A percentile compares a stretch with the other conserved stretches of the same genome.
Conservation (phyloP, 108 stramenopile species). For the Licmophora abbreviata region DNA sequence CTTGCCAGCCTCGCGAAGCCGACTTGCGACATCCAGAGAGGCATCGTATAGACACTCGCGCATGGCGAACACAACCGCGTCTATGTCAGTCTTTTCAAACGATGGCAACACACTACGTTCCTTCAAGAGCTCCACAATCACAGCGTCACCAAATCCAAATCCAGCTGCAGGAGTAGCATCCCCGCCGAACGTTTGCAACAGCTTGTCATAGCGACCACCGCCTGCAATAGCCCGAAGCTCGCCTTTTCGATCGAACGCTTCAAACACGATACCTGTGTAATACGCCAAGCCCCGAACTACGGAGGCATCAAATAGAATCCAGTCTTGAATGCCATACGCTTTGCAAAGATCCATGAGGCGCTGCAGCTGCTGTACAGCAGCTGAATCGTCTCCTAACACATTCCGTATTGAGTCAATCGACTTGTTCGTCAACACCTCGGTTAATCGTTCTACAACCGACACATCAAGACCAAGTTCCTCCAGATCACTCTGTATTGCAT, state of each 20-base stretch:
- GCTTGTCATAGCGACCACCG: constrained; percentile 94
- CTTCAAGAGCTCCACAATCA: constrained; percentile 92
- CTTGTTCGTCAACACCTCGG: constrained; percentile 75
- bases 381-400: constrained; percentile 74
- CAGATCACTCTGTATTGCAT: constrained; percentile 86
- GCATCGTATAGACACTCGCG: constrained; percentile 44
- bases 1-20: constrained; percentile 67
- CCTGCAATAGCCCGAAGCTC: constrained; percentile 96
- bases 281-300: constrained; percentile 96
- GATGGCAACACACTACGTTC: constrained; percentile 85
- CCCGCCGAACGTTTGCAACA: constrained; percentile 93
- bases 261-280: constrained; percentile 97
- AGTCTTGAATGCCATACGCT: constrained; percentile 85
- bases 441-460: constrained; percentile 72
- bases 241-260: constrained; percentile 94
- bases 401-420: constrained; percentile 73
- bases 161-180: constrained; percentile 92
- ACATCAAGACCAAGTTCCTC: constrained; percentile 80
- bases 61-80: constrained; percentile 84
- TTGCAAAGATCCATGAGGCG: constrained; percentile 70
- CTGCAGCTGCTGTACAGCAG: constrained; percentile 77
- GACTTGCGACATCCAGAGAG: constrained; percentile 55
- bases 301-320: constrained; percentile 93
- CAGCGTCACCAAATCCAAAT: constrained; percentile 98
- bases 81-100: constrained; percentile 62